Conservation (phyloP, 2,329 filamentous ascomycete species). For the Aspergillus vadensis region DNA sequence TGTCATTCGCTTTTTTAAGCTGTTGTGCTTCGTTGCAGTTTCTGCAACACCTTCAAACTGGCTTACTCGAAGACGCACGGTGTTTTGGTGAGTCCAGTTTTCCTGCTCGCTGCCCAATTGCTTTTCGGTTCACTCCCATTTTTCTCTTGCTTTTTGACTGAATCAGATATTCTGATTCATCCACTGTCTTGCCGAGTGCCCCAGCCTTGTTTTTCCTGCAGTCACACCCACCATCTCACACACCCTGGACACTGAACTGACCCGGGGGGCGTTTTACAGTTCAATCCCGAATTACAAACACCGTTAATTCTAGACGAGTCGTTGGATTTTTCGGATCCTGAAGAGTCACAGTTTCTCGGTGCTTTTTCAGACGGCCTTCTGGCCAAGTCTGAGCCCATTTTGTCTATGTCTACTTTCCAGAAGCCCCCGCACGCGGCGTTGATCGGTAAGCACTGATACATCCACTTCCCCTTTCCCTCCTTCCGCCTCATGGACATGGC, state of each 20-base stretch:
- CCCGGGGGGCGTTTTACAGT: conserved; percentile 27
- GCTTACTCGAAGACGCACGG: conserved; percentile 50
- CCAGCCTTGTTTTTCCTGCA: neutral
- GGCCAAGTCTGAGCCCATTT: conserved; percentile 61
- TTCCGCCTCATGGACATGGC: neutral
- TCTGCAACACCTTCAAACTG: conserved; percentile 53
- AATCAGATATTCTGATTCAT: conserved; percentile 20
- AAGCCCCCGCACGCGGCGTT: conserved; percentile 75
- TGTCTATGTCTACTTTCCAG: conserved; percentile 80
- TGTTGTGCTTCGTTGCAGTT: conserved; percentile 45
- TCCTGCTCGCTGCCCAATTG: conserved; percentile 27
- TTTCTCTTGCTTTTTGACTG: conserved; percentile 5
- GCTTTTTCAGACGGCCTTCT: conserved; percentile 54
- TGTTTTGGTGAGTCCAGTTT: conserved; percentile 46
- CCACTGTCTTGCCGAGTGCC: conserved; percentile 22
- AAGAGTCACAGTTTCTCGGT: conserved; percentile 48
- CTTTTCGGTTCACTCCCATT: neutral
- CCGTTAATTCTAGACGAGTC: conserved; percentile 52
- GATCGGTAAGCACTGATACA: conserved; percentile 67
- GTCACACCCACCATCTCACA: conserved; percentile 4
- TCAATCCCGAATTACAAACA: conserved; percentile 49
- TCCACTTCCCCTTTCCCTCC: no score
- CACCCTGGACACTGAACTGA: conserved; percentile 15
- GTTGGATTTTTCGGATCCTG: conserved; percentile 48
- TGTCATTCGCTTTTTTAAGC: conserved; percentile 51